phyloP scores from a whole-genome alignment of 2,329 filamentous ascomycete genomes.

The Emydomyces testavorans region DNA sequence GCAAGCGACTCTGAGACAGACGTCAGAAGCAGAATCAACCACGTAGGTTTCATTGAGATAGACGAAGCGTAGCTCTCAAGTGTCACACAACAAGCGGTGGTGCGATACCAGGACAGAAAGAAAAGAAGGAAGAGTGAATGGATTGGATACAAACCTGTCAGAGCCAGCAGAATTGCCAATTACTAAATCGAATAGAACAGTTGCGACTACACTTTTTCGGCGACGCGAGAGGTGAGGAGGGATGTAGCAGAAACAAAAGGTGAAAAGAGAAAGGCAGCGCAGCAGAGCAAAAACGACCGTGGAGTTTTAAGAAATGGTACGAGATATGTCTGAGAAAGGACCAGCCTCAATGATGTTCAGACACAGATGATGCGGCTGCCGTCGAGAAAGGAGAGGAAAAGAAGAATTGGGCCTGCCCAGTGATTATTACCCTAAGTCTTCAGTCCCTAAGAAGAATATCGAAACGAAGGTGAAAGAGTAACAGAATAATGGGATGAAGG shows the following conservation, averaged over 20 bases:
- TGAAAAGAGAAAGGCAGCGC: not conserved
- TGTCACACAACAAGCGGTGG: slow-evolving; percentile 24
- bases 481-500: too few relatives aligned
- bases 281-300: slow-evolving; percentile 10
- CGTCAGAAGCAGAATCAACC: slow-evolving; percentile 17
- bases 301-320: slow-evolving; percentile 16
- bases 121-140: slow-evolving; percentile 12
- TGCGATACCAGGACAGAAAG: slow-evolving; percentile 11
- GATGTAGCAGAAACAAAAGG: slow-evolving; percentile 1
- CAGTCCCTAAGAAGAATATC: not conserved
- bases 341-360: slow-evolving; percentile 26
- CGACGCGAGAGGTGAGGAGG: not conserved
- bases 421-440: slow-evolving; percentile 8
- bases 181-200: not conserved
- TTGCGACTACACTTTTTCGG: not conserved
- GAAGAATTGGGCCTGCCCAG: slow-evolving; percentile 17
- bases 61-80: slow-evolving; percentile 22
- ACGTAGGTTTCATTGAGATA: slow-evolving; percentile 8
- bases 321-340: slow-evolving; percentile 22
- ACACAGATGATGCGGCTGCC: slow-evolving; percentile 15
- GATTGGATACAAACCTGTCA: slow-evolving; percentile 18
- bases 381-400: slow-evolving; percentile 15
- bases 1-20: slow-evolving; percentile 15
- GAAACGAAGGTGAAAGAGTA: slow-evolving; percentile 13
- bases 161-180: slow-evolving; percentile 14